phyloP scores from a whole-genome alignment of 306 rosid species.

The Cicer yamashitae region DNA sequence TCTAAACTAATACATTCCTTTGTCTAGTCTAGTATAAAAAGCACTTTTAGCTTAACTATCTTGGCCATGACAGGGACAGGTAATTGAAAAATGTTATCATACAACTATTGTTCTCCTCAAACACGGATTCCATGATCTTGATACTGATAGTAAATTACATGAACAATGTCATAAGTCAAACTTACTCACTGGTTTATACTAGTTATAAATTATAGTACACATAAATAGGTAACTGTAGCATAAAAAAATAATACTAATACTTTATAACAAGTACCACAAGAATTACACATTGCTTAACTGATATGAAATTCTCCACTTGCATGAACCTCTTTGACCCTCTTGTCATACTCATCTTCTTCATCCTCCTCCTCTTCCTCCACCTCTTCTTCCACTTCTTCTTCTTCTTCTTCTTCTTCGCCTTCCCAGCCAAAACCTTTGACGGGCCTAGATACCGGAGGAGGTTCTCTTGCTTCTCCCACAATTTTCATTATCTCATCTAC shows the following conservation, averaged over 20 bases:
- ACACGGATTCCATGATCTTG: constrained; percentile 39
- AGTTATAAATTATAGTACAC: constrained; percentile 53
- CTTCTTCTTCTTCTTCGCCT: constrained; percentile 60
- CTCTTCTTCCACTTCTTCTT: constrained; percentile 42
- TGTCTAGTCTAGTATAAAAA: not conserved
- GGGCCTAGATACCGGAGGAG: constrained; percentile 65
- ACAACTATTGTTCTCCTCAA: constrained; percentile 40
- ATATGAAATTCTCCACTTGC: constrained; percentile 78
- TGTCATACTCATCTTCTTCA: constrained; percentile 78
- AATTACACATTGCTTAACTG: constrained; percentile 53
- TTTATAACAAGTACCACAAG: constrained; percentile 43
- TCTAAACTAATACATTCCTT: not conserved
- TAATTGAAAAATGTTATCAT: constrained; percentile 15
- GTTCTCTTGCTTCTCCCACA: constrained; percentile 82
- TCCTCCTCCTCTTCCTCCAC: constrained; percentile 65
- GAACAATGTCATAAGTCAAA: constrained; percentile 40
- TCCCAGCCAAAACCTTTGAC: constrained; percentile 78
- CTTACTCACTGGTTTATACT: constrained; percentile 36
- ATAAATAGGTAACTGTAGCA: constrained; percentile 52
- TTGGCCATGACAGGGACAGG: not conserved
- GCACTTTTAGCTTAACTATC: constrained; percentile 7
- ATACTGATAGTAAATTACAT: constrained; percentile 41
- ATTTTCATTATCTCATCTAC: constrained; percentile 84
- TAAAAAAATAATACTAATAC: constrained; percentile 36
- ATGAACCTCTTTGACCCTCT: constrained; percentile 80